Evolutionary conservation across 345 rosid genomes (phyloP).

Genomic region (Kernera saxatilis): DNA sequence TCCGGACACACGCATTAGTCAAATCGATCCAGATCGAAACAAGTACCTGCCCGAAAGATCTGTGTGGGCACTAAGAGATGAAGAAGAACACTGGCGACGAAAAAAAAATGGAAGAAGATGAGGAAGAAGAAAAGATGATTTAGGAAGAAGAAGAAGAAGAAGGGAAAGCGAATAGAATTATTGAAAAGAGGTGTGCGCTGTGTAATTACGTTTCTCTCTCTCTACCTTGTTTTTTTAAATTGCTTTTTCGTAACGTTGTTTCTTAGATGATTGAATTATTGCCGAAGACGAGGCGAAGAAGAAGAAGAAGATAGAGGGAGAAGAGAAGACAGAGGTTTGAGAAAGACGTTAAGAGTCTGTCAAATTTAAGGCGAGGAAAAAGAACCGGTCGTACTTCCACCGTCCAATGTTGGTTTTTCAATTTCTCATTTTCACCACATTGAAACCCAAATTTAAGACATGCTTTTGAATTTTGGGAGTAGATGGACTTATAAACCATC

Average conservation of each 20-base stretch:
- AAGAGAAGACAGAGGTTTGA: constrained; percentile 4
- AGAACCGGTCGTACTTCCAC: constrained; percentile 23
- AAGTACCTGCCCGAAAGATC: constrained; percentile 18
- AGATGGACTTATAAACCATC: background rate
- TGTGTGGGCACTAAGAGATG: background rate
- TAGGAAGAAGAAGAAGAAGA: background rate
- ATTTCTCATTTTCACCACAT: background rate
- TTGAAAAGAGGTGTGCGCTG: constrained; percentile 20
- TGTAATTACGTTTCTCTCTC: constrained; percentile 16
- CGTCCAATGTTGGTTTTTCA: constrained; percentile 22
- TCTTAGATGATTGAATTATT: constrained; percentile 12
- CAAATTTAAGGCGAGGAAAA: constrained; percentile 11
- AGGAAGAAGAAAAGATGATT: background rate
- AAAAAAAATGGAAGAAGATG: background rate
- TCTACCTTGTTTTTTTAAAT: background rate
- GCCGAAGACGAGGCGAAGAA: constrained; percentile 12
- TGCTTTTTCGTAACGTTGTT: constrained; percentile 10
- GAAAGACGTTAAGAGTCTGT: constrained; percentile 20
- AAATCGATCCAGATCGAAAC: background rate
- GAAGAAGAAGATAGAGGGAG: background rate
- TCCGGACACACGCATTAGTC: constrained; percentile 5
- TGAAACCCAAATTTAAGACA: background rate
- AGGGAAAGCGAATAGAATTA: constrained; percentile 9
- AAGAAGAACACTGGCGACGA: background rate
- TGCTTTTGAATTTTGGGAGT: background rate